Conservation (phyloP, 2,329 filamentous ascomycete genomes). For the Microdochium paspali region DNA sequence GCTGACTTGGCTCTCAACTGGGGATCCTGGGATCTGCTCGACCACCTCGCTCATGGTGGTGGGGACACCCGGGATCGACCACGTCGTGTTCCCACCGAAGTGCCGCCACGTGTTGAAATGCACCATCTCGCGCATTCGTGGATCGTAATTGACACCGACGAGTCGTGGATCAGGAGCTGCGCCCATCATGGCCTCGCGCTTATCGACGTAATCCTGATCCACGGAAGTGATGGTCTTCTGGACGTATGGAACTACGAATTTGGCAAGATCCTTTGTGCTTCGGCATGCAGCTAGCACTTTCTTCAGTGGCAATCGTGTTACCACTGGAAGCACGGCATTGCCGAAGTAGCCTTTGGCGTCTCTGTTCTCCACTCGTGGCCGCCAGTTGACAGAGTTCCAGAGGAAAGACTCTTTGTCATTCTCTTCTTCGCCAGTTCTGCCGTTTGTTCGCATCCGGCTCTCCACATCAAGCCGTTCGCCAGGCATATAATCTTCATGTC, state of each 20-base stretch:
- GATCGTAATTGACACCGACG: slow-evolving; percentile 29
- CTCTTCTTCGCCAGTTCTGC: slow-evolving; percentile 1
- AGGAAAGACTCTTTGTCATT: slow-evolving; percentile 13
- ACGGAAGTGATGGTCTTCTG: slow-evolving; percentile 23
- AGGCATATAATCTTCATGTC: slow-evolving; percentile 12
- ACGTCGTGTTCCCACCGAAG: slow-evolving; percentile 30
- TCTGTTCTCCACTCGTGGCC: slow-evolving; percentile 21
- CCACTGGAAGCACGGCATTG: slow-evolving; percentile 29
- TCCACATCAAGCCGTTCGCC: slow-evolving; percentile 1
- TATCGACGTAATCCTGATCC: slow-evolving; percentile 28
- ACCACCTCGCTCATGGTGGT: slow-evolving; percentile 4
- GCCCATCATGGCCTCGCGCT: slow-evolving; percentile 25
- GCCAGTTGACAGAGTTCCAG: slow-evolving; percentile 33
- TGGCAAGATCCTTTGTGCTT: slow-evolving; percentile 15
- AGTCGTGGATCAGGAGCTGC: slow-evolving; percentile 26
- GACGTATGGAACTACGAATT: slow-evolving; percentile 16
- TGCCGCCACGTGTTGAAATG: slow-evolving; percentile 35
- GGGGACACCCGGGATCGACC: slow-evolving; percentile 21
- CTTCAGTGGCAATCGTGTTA: slow-evolving; percentile 15
- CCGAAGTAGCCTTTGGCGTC: slow-evolving; percentile 26
- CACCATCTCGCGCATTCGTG: slow-evolving; percentile 26
- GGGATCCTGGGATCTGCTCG: too few species aligned
- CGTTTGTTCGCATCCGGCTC: slow-evolving; percentile 5
- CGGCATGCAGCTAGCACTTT: slow-evolving; percentile 13
- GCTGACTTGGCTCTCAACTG: slow-evolving; percentile 17